A percentile compares a stretch with the other conserved stretches of the same genome.
Conservation (phyloP, 1,284 basidiomycete genomes). For the Athelia sp. region DNA sequence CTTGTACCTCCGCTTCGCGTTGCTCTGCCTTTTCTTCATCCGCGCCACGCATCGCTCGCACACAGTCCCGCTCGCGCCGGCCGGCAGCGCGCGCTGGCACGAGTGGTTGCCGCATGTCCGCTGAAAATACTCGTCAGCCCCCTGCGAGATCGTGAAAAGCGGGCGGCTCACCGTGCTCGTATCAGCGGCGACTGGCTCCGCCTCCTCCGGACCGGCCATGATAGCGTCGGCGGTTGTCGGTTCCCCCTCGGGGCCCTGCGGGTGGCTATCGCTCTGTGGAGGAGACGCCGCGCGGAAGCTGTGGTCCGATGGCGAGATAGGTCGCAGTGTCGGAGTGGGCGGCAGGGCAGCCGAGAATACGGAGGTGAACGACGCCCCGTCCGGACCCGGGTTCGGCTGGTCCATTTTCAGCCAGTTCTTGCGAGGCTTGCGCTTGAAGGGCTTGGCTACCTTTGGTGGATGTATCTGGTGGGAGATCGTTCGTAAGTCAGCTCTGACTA, state of each 20-base stretch:
- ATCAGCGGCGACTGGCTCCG: not conserved
- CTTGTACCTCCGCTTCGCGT: constrained; percentile 37
- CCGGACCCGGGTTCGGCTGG: too few species aligned
- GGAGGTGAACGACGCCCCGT: not conserved
- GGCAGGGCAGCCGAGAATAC: not conserved
- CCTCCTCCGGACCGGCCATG: not conserved
- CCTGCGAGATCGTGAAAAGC: not conserved
- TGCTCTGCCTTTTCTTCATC: constrained; percentile 37
- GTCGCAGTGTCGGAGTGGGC: not conserved
- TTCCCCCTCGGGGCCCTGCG: not conserved
- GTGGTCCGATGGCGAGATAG: not conserved
- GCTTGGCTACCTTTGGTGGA: not conserved
- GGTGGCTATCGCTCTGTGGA: too few species aligned
- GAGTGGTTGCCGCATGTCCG: constrained; percentile 21
- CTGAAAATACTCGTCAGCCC: constrained; percentile 8
- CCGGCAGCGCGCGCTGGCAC: constrained; percentile 27
- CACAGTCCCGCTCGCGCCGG: constrained; percentile 20
- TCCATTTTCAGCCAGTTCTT: not conserved
- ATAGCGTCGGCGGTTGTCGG: not conserved
- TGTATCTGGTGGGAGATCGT: not conserved
- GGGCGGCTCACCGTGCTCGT: not conserved
- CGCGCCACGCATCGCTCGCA: constrained; percentile 41
- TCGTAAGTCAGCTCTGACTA: not conserved
- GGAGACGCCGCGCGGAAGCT: too few species aligned
- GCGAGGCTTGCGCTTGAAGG: not conserved